Evolutionary conservation across 2,329 filamentous ascomycete genomes (phyloP), one percentile per base, ranked within the genome.

Genomic region (Raffaelea ambrosiae): DNA sequence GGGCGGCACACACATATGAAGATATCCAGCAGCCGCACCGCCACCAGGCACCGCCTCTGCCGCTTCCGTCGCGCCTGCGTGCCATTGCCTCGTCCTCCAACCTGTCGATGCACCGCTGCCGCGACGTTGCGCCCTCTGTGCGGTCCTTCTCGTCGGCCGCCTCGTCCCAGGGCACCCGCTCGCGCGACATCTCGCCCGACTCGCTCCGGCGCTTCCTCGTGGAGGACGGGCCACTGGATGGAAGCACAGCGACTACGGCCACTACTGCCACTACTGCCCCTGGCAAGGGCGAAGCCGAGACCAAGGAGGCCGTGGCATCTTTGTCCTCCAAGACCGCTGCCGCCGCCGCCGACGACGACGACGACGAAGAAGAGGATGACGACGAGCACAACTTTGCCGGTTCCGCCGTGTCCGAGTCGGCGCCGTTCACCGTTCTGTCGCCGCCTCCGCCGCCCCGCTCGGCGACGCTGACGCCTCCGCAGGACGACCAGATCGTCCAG

Each of bases 311-410:
- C 8, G 40, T 21, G 21, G 40, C 49, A n/a, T 4, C 43, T 16
- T 29, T 23, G 13, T 11, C 56, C 8, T 57, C 61, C 10, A 58
- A 63, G n/a, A 68, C 74, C 47, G 72, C 70, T 35, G 65, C 61
- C 8, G 74, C 76, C 47, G 72, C 74, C 43, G 64, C 63, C 41
- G 76, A 77, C 36, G 63, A 62, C 23, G 29, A 48, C 20, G 48
- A 43, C 45, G 65, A 65, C 40, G 77, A 79, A 33, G 64, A 62
- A 29, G 33, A 16, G 11, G 74, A 81, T 44, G 76, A 82, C 51
- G 77, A 82, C 54, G 76, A 80, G 38, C 39, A 51, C 53, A 81
- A 81, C 62, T 82, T 83, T 55, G 77, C 77, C n/a, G 71, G 68
- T 4, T 72, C 73, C 1, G 69, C 72, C 3, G 57, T 62, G 7